phyloP scores from a whole-genome alignment of 805 yeast genomes.

The Schwanniomyces polymorphus region DNA sequence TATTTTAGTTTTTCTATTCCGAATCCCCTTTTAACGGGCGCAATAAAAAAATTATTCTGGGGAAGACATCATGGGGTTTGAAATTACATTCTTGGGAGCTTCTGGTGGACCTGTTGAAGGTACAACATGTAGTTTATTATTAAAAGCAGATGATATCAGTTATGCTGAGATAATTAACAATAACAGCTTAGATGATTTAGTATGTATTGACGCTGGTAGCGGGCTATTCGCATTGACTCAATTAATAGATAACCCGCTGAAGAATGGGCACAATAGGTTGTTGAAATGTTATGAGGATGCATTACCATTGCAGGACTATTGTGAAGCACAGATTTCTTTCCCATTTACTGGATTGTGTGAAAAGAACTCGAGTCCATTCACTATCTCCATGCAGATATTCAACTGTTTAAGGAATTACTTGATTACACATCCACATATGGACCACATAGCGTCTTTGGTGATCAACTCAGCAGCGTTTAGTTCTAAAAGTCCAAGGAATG shows the following conservation, averaged over 20 bases:
- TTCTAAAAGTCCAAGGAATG: constrained; percentile 28
- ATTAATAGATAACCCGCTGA: constrained; percentile 13
- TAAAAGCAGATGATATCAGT: constrained; percentile 52
- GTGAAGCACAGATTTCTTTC: constrained; percentile 16
- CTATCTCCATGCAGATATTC: constrained; percentile 29
- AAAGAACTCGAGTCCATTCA: constrained; percentile 20
- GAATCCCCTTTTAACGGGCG: not conserved
- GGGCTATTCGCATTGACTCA: constrained; percentile 61
- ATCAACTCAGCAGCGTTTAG: constrained; percentile 65
- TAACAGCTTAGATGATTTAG: constrained; percentile 31
- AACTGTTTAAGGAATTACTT: constrained; percentile 44
- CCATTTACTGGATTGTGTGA: constrained; percentile 22
- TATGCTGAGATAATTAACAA: constrained; percentile 37
- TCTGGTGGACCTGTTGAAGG: constrained; percentile 85
- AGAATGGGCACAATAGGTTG: constrained; percentile 12
- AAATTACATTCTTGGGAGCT: constrained; percentile 69
- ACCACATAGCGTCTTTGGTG: constrained; percentile 69
- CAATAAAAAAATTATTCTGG: not conserved
- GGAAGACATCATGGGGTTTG: constrained; percentile 39
- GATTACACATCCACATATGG: constrained; percentile 83
- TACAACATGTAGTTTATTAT: constrained; percentile 62
- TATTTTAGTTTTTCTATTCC: too few species aligned
- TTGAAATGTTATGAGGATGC: constrained; percentile 33
- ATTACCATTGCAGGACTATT: constrained; percentile 19
- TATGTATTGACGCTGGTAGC: constrained; percentile 80